phyloP scores from a whole-genome alignment of 2,329 filamentous ascomycete species.

The Dendrostoma leiphaemia region DNA sequence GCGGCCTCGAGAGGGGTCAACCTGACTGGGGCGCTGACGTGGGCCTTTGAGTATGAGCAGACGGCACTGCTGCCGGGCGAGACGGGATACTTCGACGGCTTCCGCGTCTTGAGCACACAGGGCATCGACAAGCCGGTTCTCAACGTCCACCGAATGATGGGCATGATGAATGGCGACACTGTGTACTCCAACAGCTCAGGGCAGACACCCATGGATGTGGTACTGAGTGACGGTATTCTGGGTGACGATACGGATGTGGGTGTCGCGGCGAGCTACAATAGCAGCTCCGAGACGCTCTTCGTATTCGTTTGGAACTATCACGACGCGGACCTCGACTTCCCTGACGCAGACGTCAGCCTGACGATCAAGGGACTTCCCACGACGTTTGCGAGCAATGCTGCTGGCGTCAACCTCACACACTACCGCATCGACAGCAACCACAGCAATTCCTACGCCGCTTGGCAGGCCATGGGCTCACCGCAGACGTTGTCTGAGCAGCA shows the following conservation, averaged over 20 bases:
- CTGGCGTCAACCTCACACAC: background rate
- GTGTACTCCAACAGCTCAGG: conserved; percentile 2
- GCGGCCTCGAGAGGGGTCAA: background rate
- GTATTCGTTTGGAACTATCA: conserved; percentile 9
- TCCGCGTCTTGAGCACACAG: conserved; percentile 5
- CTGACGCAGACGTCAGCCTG: background rate
- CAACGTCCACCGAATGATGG: conserved; percentile 9
- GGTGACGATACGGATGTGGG: conserved; percentile 1
- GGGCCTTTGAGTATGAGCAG: conserved; percentile 10
- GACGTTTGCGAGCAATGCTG: background rate
- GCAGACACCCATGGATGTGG: background rate
- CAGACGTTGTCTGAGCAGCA: conserved; percentile 5
- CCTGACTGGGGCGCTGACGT: background rate
- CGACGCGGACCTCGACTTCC: background rate
- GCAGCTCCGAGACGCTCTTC: background rate
- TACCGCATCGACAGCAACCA: conserved; percentile 7
- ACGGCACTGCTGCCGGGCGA: conserved; percentile 2
- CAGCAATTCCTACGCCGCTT: conserved; percentile 6
- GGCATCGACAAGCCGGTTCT: conserved; percentile 8
- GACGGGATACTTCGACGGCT: conserved; percentile 4
- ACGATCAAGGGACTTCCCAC: background rate
- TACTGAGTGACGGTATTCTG: background rate
- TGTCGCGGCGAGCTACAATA: conserved; percentile 2
- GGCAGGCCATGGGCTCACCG: conserved; percentile 8
- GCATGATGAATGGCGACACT: conserved; percentile 4